Percentiles rank a stretch among this genome's conserved stretches.
phyloP scores from a whole-genome alignment of 768 basidiomycete genomes.

The Lenzites betulinus region DNA sequence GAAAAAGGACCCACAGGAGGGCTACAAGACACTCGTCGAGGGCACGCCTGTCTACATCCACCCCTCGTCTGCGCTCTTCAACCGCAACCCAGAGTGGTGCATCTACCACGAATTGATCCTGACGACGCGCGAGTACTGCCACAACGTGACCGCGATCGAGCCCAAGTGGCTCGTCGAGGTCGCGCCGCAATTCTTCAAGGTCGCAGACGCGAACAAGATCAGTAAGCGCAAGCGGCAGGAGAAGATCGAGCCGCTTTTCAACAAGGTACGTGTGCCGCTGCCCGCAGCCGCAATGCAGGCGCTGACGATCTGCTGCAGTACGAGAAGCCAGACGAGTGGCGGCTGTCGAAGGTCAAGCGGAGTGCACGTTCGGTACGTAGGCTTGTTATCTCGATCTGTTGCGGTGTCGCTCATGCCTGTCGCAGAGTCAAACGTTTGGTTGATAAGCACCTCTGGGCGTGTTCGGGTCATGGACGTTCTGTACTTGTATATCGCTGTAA shows the following conservation, averaged over 20 bases:
- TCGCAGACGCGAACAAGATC: conserved; percentile 97
- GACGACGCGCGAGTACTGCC: conserved; percentile 94
- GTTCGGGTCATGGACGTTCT: conserved; percentile 13
- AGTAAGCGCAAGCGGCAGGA: conserved; percentile 94
- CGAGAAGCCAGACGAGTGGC: conserved; percentile 94
- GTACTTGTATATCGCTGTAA: conserved; percentile 22
- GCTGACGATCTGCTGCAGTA: conserved; percentile 43
- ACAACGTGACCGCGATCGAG: conserved; percentile 93
- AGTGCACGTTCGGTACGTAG: conserved; percentile 69
- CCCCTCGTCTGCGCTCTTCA: conserved; percentile 95
- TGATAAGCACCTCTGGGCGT: conserved; percentile 36
- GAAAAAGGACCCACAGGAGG: conserved; percentile 97
- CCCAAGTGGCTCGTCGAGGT: conserved; percentile 99
- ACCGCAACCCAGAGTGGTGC: conserved; percentile 94
- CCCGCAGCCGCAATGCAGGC: background rate
- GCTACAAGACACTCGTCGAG: conserved; percentile 96
- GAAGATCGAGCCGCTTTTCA: conserved; percentile 95
- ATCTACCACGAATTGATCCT: conserved; percentile 95
- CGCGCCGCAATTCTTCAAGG: conserved; percentile 98
- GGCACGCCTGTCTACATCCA: conserved; percentile 99
- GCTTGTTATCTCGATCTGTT: background rate
- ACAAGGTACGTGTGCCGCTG: conserved; percentile 55
- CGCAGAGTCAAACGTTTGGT: conserved; percentile 86
- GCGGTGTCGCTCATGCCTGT: background rate
- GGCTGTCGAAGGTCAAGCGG: conserved; percentile 88